phyloP scores from a whole-genome alignment of 1,284 basidiomycete genomes.

The Agroathelia rolfsii region DNA sequence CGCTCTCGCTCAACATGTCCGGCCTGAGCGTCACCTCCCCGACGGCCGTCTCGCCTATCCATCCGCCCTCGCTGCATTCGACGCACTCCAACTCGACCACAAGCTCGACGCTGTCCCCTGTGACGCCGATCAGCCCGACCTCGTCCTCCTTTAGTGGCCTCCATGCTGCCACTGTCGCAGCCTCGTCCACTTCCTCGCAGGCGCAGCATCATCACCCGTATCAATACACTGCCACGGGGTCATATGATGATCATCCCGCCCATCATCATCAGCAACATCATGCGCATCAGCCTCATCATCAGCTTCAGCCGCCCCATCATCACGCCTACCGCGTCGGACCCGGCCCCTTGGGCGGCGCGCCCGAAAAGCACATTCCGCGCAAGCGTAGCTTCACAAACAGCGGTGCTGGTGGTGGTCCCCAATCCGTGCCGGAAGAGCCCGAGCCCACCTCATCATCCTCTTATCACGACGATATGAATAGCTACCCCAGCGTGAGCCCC shows the following conservation, averaged over 20 bases:
- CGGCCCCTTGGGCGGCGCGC: slow-evolving; percentile 1
- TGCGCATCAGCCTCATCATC: slow-evolving; percentile 13
- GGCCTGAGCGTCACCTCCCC: slow-evolving; percentile 54
- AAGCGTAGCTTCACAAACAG: slow-evolving; percentile 48
- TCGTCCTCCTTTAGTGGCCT: slow-evolving; percentile 26
- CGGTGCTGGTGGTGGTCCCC: slow-evolving; percentile 18
- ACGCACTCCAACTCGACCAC: slow-evolving; percentile 14
- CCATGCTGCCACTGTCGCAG: too few relatives aligned
- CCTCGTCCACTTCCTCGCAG: too few relatives aligned
- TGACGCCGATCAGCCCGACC: slow-evolving; percentile 49
- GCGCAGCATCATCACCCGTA: slow-evolving; percentile 14
- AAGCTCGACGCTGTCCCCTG: slow-evolving; percentile 33
- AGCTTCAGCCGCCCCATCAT: slow-evolving; percentile 15
- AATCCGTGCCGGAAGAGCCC: slow-evolving; percentile 13
- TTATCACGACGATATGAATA: slow-evolving; percentile 20
- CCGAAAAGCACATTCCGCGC: slow-evolving; percentile 40
- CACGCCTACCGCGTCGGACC: background rate
- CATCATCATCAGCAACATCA: slow-evolving; percentile 15
- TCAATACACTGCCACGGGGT: too few relatives aligned
- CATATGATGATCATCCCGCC: slow-evolving; percentile 9
- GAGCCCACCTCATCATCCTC: too few relatives aligned
- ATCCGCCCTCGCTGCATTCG: slow-evolving; percentile 31
- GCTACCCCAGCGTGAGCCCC: slow-evolving; percentile 31
- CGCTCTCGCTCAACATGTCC: slow-evolving; percentile 59
- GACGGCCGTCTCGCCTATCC: slow-evolving; percentile 50